Conservation (phyloP, 225 moss, liverwort and hornwort genomes). For the Polytrichum commune region DNA sequence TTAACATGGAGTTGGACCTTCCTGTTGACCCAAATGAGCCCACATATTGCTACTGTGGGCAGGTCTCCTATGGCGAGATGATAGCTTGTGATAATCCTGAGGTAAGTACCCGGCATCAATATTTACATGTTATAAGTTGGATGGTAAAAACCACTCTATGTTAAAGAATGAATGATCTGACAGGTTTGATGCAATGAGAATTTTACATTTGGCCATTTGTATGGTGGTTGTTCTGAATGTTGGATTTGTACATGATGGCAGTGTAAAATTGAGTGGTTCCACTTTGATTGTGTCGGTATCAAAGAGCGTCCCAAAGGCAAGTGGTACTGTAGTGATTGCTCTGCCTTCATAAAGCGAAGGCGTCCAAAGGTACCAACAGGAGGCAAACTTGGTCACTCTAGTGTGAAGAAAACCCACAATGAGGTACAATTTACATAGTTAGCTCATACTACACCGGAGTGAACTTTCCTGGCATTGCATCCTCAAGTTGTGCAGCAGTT, state of each 20-base stretch:
- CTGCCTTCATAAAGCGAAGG: constrained; percentile 56
- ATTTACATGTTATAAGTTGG: background rate
- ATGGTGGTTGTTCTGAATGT: background rate
- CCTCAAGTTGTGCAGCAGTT: too few species aligned
- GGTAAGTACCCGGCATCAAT: constrained; percentile 19
- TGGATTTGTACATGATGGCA: constrained; percentile 20
- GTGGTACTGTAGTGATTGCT: constrained; percentile 82
- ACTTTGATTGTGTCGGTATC: constrained; percentile 80
- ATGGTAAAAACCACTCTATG: too few species aligned
- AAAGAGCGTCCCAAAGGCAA: constrained; percentile 76
- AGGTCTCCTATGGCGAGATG: constrained; percentile 77
- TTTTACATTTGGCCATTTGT: too few species aligned
- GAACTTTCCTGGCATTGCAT: background rate
- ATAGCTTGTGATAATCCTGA: constrained; percentile 80
- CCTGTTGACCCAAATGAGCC: constrained; percentile 81
- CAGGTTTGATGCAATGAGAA: too few species aligned
- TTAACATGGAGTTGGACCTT: constrained; percentile 64
- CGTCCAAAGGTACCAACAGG: constrained; percentile 38
- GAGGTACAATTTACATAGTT: constrained; percentile 27
- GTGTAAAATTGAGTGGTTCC: constrained; percentile 88
- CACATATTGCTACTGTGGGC: constrained; percentile 75
- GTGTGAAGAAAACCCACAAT: constrained; percentile 32
- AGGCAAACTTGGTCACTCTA: constrained; percentile 45
- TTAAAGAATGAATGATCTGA: too few species aligned
- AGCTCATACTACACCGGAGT: constrained; percentile 4